Evolutionary conservation across 768 basidiomycete species (phyloP).

Genomic region (Clitopilus hobsonii): DNA sequence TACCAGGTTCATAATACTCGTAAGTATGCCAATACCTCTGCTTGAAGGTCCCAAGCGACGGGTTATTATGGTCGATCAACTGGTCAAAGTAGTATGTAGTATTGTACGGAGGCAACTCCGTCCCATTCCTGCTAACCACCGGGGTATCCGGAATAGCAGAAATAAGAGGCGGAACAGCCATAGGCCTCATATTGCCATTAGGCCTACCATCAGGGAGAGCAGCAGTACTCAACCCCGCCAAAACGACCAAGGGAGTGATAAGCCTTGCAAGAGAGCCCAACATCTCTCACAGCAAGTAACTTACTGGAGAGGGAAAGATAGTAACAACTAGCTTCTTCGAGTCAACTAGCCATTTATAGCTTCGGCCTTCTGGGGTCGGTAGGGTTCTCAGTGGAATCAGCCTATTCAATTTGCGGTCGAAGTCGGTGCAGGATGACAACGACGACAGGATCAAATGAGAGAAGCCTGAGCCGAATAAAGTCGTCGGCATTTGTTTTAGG

Average conservation of each 20-base stretch:
- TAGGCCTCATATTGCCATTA: slow-evolving; percentile 35
- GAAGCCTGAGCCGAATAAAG: no score
- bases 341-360: not conserved
- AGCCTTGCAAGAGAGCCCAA: slow-evolving; percentile 6
- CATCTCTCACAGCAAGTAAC: not conserved
- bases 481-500: no score
- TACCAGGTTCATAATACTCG: slow-evolving; percentile 58
- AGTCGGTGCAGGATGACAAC: no score
- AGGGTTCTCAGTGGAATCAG: not conserved
- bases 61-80: slow-evolving; percentile 48
- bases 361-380: not conserved
- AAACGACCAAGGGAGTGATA: slow-evolving; percentile 10
- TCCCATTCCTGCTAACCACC: slow-evolving; percentile 39
- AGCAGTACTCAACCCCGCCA: slow-evolving; percentile 16
- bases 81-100: slow-evolving; percentile 54
- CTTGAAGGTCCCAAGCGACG: slow-evolving; percentile 65
- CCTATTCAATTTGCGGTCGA: not conserved
- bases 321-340: not conserved
- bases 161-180: slow-evolving; percentile 32
- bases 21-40: slow-evolving; percentile 71
- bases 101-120: slow-evolving; percentile 37
- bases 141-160: slow-evolving; percentile 21
- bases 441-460: no score
- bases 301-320: no score
- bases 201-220: slow-evolving; percentile 31